A percentile compares a stretch with the other conserved stretches of the same genome.
Evolutionary conservation across 495 filamentous ascomycete species (phyloP).

Genomic region (Amorphotheca resinae): DNA sequence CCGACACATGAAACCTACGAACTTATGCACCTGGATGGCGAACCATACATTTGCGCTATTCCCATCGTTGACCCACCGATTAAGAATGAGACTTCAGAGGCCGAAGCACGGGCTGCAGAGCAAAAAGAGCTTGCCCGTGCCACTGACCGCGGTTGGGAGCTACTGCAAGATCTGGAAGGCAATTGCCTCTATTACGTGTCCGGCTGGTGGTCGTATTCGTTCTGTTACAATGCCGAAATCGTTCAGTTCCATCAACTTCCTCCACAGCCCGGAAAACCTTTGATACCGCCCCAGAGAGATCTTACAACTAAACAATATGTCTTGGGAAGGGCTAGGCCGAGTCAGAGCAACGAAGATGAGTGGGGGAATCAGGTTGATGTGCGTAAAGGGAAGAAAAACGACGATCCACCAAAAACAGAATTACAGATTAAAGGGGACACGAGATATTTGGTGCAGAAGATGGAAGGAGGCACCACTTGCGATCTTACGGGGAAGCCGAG

Average conservation of each 20-base stretch:
- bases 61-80: slow-evolving; percentile 50
- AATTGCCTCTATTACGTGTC: slow-evolving; percentile 81
- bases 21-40: slow-evolving; percentile 54
- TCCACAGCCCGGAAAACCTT: slow-evolving; percentile 47
- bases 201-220: slow-evolving; percentile 96
- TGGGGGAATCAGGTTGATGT: slow-evolving; percentile 20
- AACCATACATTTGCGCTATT: slow-evolving; percentile 73
- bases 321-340: slow-evolving; percentile 43
- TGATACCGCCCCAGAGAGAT: slow-evolving; percentile 64
- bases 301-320: slow-evolving; percentile 65
- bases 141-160: slow-evolving; percentile 73
- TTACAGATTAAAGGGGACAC: slow-evolving; percentile 72
- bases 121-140: slow-evolving; percentile 77
- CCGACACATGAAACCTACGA: slow-evolving; percentile 45
- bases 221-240: slow-evolving; percentile 81
- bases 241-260: slow-evolving; percentile 87
- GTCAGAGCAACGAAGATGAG: slow-evolving; percentile 25
- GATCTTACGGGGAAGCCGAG: slow-evolving; percentile 80
- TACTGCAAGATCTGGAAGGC: slow-evolving; percentile 78
- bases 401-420: slow-evolving; percentile 42
- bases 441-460: slow-evolving; percentile 79
- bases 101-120: slow-evolving; percentile 57
- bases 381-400: slow-evolving; percentile 23
- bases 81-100: slow-evolving; percentile 46
- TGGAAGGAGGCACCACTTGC: slow-evolving; percentile 78